phyloP scores from a whole-genome alignment of 306 rosid genomes.

The Begonia masoniana region DNA sequence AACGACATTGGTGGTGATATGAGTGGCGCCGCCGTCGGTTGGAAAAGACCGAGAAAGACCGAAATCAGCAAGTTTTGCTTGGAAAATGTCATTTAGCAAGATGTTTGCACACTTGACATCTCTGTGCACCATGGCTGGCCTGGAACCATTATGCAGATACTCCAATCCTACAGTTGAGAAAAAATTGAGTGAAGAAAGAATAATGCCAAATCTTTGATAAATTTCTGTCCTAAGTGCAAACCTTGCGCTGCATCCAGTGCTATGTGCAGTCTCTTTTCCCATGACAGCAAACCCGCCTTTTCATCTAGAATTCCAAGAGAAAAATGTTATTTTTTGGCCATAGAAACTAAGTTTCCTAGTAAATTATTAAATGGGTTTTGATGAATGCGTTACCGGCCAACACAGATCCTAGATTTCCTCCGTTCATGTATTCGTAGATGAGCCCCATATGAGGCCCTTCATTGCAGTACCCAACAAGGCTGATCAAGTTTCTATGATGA shows the following conservation, averaged over 20 bases:
- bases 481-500: conserved; percentile 2
- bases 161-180: conserved; percentile 18
- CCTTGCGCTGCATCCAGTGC: conserved; percentile 19
- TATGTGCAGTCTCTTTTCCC: conserved; percentile 24
- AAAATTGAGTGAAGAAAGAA: neutral
- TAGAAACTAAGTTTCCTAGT: neutral
- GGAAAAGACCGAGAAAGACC: conserved; percentile 24
- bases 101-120: conserved; percentile 27
- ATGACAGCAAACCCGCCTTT: conserved; percentile 8
- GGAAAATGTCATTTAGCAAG: conserved; percentile 18
- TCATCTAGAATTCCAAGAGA: neutral
- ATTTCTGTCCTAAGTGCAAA: neutral
- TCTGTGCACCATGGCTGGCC: conserved; percentile 25
- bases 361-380: too few relatives aligned
- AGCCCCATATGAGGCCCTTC: conserved; percentile 2
- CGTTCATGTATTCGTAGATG: neutral
- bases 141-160: conserved; percentile 29
- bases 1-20: conserved; percentile 25
- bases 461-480: conserved; percentile 3
- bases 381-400: neutral
- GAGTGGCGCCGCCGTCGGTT: conserved; percentile 14
- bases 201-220: neutral
- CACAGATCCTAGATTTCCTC: neutral
- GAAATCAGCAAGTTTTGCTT: conserved; percentile 30
- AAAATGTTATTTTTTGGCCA: neutral